phyloP scores from a whole-genome alignment of 2,329 filamentous ascomycete genomes.

The Chaetomiaceae sp. region DNA sequence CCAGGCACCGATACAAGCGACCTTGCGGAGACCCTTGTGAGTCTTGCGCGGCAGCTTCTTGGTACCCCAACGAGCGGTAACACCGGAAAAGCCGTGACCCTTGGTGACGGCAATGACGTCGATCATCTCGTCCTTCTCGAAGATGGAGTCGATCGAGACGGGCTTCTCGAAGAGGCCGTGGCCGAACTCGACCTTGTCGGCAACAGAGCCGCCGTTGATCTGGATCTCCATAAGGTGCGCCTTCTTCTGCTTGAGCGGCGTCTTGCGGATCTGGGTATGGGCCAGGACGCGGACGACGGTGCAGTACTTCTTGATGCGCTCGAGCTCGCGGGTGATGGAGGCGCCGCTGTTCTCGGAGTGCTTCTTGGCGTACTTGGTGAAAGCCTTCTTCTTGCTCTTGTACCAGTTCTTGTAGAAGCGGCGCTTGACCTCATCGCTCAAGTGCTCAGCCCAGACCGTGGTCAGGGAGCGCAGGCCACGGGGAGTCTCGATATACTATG shows the following conservation, averaged over 20 bases:
- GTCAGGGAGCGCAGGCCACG: slow-evolving; percentile 98
- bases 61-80: slow-evolving; percentile 97
- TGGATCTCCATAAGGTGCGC: slow-evolving; percentile 99
- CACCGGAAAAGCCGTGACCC: slow-evolving; percentile 98
- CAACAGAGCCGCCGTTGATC: slow-evolving; percentile 93
- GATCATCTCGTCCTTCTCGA: slow-evolving; percentile 99
- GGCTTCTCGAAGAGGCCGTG: slow-evolving; percentile 99
- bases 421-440: slow-evolving; percentile 97
- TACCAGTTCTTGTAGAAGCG: slow-evolving; percentile 99
- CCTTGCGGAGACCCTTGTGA: slow-evolving; percentile 99
- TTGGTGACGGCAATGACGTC: slow-evolving; percentile 99
- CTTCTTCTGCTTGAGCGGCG: slow-evolving; percentile 99
- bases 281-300: slow-evolving; percentile 97
- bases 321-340: slow-evolving; percentile 92
- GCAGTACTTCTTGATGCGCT: slow-evolving; percentile 99
- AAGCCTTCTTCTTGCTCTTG: slow-evolving; percentile 99
- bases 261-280: slow-evolving; percentile 99
- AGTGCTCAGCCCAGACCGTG: slow-evolving; percentile 98
- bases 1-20: slow-evolving; percentile 99
- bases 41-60: slow-evolving; percentile 99
- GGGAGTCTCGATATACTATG: slow-evolving; percentile 92
- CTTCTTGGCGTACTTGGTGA: slow-evolving; percentile 99
- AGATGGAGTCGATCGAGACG: slow-evolving; percentile 86
- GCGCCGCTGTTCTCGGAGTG: slow-evolving; percentile 90
- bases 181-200: slow-evolving; percentile 96